phyloP scores from a whole-genome alignment of 805 yeast species.

The Yarrowia sp. region DNA sequence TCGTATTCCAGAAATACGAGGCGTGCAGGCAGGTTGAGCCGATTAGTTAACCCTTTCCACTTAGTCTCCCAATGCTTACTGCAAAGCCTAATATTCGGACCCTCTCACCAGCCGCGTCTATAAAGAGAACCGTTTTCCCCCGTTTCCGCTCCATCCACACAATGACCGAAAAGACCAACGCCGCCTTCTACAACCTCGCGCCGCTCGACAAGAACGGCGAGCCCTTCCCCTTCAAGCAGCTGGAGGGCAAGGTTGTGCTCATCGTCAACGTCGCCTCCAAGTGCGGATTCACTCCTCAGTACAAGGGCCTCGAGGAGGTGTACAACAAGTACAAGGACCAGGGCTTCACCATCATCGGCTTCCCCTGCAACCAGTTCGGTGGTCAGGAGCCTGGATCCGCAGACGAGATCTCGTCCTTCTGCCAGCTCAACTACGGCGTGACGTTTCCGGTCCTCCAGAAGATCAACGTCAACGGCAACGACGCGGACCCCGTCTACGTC shows the following conservation, averaged over 20 bases:
- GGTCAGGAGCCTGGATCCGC: slow-evolving; percentile 70
- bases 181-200: slow-evolving; percentile 62
- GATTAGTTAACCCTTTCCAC: background rate
- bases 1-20: slow-evolving; percentile 16
- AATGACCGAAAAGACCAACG: slow-evolving; percentile 26
- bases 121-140: background rate
- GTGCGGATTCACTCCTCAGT: slow-evolving; percentile 77
- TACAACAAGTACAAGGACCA: slow-evolving; percentile 61
- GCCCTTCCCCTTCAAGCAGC: slow-evolving; percentile 56
- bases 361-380: slow-evolving; percentile 92
- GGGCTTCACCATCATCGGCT: slow-evolving; percentile 71
- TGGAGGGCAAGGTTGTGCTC: slow-evolving; percentile 77
- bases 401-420: slow-evolving; percentile 68
- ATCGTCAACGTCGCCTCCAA: slow-evolving; percentile 87
- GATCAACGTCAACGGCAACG: slow-evolving; percentile 83
- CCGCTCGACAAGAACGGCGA: slow-evolving; percentile 62
- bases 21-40: slow-evolving; percentile 24
- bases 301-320: slow-evolving; percentile 64
- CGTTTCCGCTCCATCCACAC: background rate
- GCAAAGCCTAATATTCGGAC: slow-evolving; percentile 18
- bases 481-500: slow-evolving; percentile 75
- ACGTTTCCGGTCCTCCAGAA: slow-evolving; percentile 85
- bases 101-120: slow-evolving; percentile 9
- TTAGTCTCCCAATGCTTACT: background rate
- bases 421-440: slow-evolving; percentile 82